Base-by-base conservation (phyloP, 805 yeast genomes). In the Starmerella stellata region DNA sequence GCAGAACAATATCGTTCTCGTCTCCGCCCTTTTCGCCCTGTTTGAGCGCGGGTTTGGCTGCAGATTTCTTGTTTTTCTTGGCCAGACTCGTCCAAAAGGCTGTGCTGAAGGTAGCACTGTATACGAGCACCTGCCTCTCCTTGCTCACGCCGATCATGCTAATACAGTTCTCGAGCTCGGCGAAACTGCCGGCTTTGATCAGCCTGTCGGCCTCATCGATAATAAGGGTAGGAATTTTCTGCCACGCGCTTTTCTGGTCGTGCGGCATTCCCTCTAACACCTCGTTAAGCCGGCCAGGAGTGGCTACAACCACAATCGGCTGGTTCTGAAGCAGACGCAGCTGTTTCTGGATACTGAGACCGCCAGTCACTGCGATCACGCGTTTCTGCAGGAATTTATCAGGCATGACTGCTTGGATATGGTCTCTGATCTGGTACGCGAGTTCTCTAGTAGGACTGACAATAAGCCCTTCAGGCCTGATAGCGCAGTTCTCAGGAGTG, bases 361-460 rank as follows among this genome's bases (percentile, higher is more conserved):
- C 99, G 44, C 99, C 99, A 5, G 98, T 90, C 30, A 90, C 62
- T 32, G 85, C 69, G 36, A 87, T 70, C 0, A 82, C 69, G 40
- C 68, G 62, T 7, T 41, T 24, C 13, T 19, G 18, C 13, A 20
- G 5, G 18, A 37, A 45, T 11, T 23, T 35, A 3, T 30, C 21
- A 1, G 44, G 38, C n/a, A 50, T 33, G 4, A 50, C 34, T 4
- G 65, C 62, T 2, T 68, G 54, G 45, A 90, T 56, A 60, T 90
- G 96, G 43, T 76, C 72, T 30, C 75, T 73, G 36, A 90, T 95
- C 60, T 90, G 99, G 47, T 78, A 87, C 0, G 94, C 96, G 51
- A 90, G 67, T 57, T 90, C 99, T 65, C 99, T 70, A 0, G 99
- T 90, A 24, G 99, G 99, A 0, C 94, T 78, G 52, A 90, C 78